Evolutionary conservation across 768 basidiomycete species (phyloP), one percentile per base, ranked within the genome.

Genomic region (Cystofilobasidium capitatum): DNA sequence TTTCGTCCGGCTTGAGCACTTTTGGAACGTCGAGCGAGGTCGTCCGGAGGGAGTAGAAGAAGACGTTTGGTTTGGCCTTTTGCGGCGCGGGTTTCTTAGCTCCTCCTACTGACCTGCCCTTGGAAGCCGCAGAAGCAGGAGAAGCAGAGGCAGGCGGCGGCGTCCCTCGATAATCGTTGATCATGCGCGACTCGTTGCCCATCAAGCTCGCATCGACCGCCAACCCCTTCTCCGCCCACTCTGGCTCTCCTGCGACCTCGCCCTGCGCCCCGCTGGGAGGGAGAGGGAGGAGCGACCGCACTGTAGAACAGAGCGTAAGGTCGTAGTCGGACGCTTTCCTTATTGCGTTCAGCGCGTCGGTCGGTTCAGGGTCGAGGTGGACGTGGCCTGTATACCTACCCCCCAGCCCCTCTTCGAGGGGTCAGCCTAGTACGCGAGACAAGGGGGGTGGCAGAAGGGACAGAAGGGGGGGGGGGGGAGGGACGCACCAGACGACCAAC

Each of bases 91-190:
- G 36, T 36, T 51, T 51, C 35, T 62, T 62, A 20, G 20, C 26
- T 3, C 17, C 20, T 6, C 44, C n/a, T 5, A 42, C 36, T 20
- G 54, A 20, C 51, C 44, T 44, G 45, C 8, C 13, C 20, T 29
- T 4, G 1, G 39, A 47, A 33, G 35, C 20, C 36, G 6, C 51
- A 40, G 24, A 20, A 26, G 12, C 47, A 54, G 36, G 62, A 55
- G 4, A 42, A 66, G 31, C n/a, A n/a, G 42, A 35, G 14, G 36
- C 16, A 16, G 55, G 54, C 5, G 65, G 57, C 7, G 68, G 68
- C 8, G 63, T 62, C 35, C 68, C 68, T 31, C 68, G 58, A n/a
- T 49, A 69, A 39, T 69, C 68, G 39, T 69, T 69, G 37, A 40
- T 26, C 16, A 69, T 29, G 0, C 68, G 62, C 16, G 62, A 44